Conservation (phyloP, 2,329 filamentous ascomycete species). For the Neocucurbitaria cava region DNA sequence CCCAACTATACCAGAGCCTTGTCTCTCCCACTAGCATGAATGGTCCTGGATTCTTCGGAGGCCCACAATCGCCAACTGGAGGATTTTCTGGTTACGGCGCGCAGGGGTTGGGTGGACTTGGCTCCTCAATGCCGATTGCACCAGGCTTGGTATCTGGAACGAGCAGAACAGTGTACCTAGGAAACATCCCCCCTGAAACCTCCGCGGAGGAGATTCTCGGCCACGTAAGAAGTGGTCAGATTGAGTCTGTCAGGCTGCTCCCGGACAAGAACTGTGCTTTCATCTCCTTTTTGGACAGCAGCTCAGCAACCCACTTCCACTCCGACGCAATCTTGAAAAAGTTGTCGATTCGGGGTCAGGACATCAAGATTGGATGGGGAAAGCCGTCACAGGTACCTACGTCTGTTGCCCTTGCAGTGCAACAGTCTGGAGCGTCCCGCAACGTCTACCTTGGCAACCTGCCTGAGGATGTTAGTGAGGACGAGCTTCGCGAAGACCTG, state of each 20-base stretch:
- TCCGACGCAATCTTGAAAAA: constrained; percentile 99
- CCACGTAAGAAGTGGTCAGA: constrained; percentile 95
- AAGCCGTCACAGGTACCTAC: constrained; percentile 98
- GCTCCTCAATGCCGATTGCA: constrained; percentile 76
- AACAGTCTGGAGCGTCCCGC: constrained; percentile 94
- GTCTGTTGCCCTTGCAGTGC: constrained; percentile 94
- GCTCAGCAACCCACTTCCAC: constrained; percentile 98
- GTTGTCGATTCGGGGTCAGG: constrained; percentile 96
- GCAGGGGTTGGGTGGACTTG: constrained; percentile 68
- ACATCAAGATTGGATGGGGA: constrained; percentile 99
- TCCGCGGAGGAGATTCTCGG: constrained; percentile 95
- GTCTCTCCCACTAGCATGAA: constrained; percentile 86
- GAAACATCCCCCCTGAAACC: constrained; percentile 98
- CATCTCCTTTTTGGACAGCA: constrained; percentile 97
- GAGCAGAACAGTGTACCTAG: constrained; percentile 94
- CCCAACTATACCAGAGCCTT: constrained; percentile 82
- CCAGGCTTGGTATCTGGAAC: constrained; percentile 87
- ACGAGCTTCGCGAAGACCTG: constrained; percentile 91
- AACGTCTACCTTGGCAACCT: constrained; percentile 97
- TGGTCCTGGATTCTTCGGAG: constrained; percentile 78
- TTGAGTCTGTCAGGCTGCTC: constrained; percentile 95
- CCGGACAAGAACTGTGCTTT: constrained; percentile 99
- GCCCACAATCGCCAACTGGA: constrained; percentile 84
- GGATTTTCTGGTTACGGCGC: constrained; percentile 70
- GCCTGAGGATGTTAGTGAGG: constrained; percentile 86